Base-by-base conservation (phyloP, 2,329 filamentous ascomycete species). In the Exophiala sp. region DNA sequence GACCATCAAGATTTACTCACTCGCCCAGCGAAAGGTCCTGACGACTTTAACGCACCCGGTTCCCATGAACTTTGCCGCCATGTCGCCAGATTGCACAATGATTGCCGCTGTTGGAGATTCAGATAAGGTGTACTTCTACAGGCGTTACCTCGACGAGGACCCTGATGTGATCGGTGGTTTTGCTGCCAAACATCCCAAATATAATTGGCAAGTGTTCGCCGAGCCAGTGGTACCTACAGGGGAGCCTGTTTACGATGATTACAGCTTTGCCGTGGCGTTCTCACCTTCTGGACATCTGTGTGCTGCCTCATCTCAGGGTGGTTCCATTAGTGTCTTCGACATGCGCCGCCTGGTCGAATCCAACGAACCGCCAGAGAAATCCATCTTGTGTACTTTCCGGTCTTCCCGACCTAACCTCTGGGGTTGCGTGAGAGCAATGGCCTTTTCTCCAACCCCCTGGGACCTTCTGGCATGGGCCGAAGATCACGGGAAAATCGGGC, bases 391-490 rank as follows among this genome's bases (percentile, higher is more conserved):
- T 18, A 79, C 83, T 7, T 88, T 97, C 62, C 79, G 79, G 50
- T 90, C 89, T 13, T 90, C 89, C 0, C 76, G 88, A 53, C 80
- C 87, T 0, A 77, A 79, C 52, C 76, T 74, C n/a, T 77, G 80
- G 18, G 91, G 91, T 37, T 89, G 91, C 24, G 82, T 97, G 46
- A 80, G 93, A 55, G 88, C 89, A 54, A 94, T 97, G 86, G 78
- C 85, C 1, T 98, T 98, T 65, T 89, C 87, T 3, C 90, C 91
- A 0, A 86, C 86, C 1, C 88, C 90, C 0, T 91, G 85, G 74
- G 91, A 96, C 64, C 78, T 98, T 14, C 73, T 98, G 34, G 86
- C 94, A 5, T 97, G 93, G 90, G 87, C 89, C 7, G 93, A 98
- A 67, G 87, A 95, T 61, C 83, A 86, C 56, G 73, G 72, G 13